Conservation (phyloP, 169 alveolate species). For the Cystoisospora suis region DNA sequence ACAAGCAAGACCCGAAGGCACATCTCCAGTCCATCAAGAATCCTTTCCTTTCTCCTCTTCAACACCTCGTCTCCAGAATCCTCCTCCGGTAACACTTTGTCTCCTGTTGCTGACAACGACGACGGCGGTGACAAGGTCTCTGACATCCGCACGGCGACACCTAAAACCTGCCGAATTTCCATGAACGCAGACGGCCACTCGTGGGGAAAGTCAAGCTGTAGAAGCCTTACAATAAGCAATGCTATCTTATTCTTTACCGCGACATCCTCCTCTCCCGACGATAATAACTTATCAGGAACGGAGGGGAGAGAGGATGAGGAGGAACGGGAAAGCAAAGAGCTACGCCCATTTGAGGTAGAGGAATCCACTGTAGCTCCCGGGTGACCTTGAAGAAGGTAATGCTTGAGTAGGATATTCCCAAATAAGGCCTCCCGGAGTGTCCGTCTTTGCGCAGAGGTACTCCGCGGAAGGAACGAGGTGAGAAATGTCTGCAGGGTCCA, state of each 20-base stretch:
- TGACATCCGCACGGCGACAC: neutral
- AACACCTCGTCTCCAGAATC: neutral
- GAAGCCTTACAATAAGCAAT: neutral
- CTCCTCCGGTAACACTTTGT: neutral
- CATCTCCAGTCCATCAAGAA: neutral
- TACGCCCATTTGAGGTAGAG: neutral
- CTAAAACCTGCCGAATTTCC: neutral
- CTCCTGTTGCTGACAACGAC: neutral
- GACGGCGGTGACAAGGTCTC: too few species aligned
- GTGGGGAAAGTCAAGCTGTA: neutral
- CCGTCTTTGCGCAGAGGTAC: neutral
- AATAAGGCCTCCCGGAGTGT: neutral
- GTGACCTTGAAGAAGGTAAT: neutral
- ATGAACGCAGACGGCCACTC: constrained; percentile 15
- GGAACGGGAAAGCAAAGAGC: neutral
- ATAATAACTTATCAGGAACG: neutral
- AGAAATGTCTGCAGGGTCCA: neutral
- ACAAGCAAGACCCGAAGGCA: neutral
- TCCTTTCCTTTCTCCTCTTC: neutral
- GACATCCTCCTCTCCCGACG: neutral
- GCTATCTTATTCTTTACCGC: constrained; percentile 17
- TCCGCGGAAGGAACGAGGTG: neutral
- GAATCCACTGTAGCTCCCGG: neutral
- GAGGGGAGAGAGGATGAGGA: neutral
- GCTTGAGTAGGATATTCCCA: neutral